Evolutionary conservation across 2,329 filamentous ascomycete species (phyloP), one percentile per base, ranked within the genome.

Genomic region (Phoma sp.): DNA sequence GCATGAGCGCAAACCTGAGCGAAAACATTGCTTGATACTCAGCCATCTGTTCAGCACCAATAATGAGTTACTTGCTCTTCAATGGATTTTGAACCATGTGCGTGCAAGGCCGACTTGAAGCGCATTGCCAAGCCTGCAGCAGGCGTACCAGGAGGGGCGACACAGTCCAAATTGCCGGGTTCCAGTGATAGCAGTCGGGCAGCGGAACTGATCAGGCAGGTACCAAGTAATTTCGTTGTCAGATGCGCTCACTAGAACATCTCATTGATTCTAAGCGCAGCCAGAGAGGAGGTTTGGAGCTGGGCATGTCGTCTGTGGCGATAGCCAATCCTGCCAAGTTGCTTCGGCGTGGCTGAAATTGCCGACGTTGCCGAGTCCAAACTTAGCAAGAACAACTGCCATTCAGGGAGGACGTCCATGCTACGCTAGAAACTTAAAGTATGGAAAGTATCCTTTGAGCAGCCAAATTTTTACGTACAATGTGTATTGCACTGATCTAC

Each of bases 271-370:
- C n/a, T n/a, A n/a, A n/a, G 25, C 18, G 33, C 20, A 11, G 6
- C 12, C 29, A 7, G 11, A 14, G 9, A 4, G 17, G 18, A 3
- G 20, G 14, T 5, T 28, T 28, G 2, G n/a, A 32, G 25, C 45
- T 32, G 21, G 29, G 38, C 30, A 42, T 49, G 34, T 49, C 37
- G 21, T 42, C 37, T 49, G 37, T 39, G 46, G 46, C 46, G 25
- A 40, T 32, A 20, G 42, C 43, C 32, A 47, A 47, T 47, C n/a
- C 20, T 36, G 47, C 47, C 47, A 49, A 49, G 47, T n/a, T 49
- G 37, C 37, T 21, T 26, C 30, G 20, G 12, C 20, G 47, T 42
- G 37, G 47, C 47, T 48, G 36, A 18, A 29, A 21, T 34, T 47
- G 45, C 45, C 45, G 45, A 26, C 28, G 21, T n/a, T 47, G 34